phyloP scores from a whole-genome alignment of 257 asterid species.

The Pogostemon cablin region DNA sequence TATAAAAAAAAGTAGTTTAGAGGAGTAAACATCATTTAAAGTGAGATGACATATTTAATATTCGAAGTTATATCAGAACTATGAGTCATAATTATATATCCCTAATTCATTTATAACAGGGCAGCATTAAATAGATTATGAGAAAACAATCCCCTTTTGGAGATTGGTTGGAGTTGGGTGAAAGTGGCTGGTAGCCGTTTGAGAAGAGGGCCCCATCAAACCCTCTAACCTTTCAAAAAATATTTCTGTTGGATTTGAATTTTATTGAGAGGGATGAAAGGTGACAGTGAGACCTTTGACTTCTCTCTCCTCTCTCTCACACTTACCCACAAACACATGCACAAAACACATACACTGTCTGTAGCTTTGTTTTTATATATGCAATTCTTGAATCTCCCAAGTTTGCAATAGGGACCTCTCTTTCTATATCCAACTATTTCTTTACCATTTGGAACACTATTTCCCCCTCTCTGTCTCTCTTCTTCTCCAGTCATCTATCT shows the following conservation, averaged over 20 bases:
- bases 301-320: constrained; percentile 34
- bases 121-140: no score
- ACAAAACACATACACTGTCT: constrained; percentile 31
- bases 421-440: constrained; percentile 47
- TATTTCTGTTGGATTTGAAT: constrained; percentile 59
- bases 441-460: constrained; percentile 16
- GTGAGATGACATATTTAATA: no score
- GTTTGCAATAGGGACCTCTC: constrained; percentile 50
- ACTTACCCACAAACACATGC: constrained; percentile 41
- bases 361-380: constrained; percentile 43
- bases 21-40: no score
- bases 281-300: constrained; percentile 39
- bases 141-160: no score
- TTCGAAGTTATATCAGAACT: no score
- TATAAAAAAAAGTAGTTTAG: no score
- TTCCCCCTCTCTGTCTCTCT: not conserved
- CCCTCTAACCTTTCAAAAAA: constrained; percentile 42
- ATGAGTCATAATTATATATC: no score
- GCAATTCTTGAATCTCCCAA: constrained; percentile 59
- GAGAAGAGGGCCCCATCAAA: constrained; percentile 57
- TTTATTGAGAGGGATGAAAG: constrained; percentile 63
- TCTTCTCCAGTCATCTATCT: not conserved
- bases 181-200: constrained; percentile 58
- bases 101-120: no score
- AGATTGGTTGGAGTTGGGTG: no score